These are phyloP conservation scores for Aureobasidium melanogenum DNA, from an alignment of 2,329 filamentous ascomycete genomes.

Conservation along the genomic window DNA sequence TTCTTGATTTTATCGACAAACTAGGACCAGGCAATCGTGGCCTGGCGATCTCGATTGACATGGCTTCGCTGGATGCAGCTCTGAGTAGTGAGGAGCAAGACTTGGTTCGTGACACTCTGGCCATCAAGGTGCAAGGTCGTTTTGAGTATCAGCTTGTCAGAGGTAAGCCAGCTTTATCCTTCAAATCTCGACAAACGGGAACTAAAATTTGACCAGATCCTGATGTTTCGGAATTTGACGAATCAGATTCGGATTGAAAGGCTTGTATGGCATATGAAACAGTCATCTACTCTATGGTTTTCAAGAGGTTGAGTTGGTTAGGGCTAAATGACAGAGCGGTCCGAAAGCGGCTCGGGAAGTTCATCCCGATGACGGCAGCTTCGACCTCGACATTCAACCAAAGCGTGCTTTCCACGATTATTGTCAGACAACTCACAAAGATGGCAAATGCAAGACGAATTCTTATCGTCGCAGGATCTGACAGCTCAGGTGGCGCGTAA, in stretches of 20 bases:
- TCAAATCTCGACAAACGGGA: background rate
- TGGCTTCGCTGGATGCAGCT: constrained; percentile 33
- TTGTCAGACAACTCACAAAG: constrained; percentile 6
- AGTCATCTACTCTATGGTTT: background rate
- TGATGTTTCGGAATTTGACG: constrained; percentile 35
- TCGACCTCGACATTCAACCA: constrained; percentile 1
- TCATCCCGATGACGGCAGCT: background rate
- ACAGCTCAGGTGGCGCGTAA: constrained; percentile 84
- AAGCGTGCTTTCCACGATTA: constrained; percentile 4
- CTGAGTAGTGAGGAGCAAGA: constrained; percentile 32
- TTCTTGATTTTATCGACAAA: constrained; percentile 37
- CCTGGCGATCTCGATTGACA: constrained; percentile 34
- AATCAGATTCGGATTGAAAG: constrained; percentile 35
- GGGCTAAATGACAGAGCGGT: background rate
- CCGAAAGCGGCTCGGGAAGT: background rate
- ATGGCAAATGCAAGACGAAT: constrained; percentile 43
- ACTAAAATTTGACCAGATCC: constrained; percentile 28
- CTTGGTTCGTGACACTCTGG: constrained; percentile 29
- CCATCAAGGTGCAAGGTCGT: constrained; percentile 32
- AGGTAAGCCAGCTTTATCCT: constrained; percentile 25
- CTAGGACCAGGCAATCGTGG: constrained; percentile 34
- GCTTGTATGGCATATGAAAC: background rate
- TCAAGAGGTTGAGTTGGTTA: background rate
- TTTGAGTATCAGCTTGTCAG: constrained; percentile 36
- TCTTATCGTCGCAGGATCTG: constrained; percentile 77